Evolutionary conservation across 306 rosid genomes (phyloP).

Genomic region (Sindora glabra): DNA sequence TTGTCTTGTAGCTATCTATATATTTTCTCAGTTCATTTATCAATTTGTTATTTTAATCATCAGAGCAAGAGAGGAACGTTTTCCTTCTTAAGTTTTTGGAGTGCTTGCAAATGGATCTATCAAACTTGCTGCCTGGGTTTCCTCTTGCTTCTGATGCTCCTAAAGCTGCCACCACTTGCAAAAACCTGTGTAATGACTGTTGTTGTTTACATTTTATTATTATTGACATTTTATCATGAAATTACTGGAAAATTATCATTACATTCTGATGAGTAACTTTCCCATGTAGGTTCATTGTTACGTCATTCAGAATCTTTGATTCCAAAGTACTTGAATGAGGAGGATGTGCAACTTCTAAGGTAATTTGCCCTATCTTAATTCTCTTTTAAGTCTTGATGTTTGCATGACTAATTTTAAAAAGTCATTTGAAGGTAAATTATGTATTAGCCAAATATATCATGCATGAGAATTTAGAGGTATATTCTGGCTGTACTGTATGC

Average conservation of each 20-base stretch:
- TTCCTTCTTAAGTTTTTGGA: constrained; percentile 74
- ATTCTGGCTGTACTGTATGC: constrained; percentile 1
- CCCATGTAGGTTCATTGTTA: constrained; percentile 74
- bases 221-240: not conserved
- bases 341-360: constrained; percentile 91
- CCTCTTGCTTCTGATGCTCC: constrained; percentile 52
- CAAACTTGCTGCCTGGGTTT: constrained; percentile 57
- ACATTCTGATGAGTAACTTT: constrained; percentile 24
- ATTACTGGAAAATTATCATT: constrained; percentile 2
- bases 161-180: constrained; percentile 52
- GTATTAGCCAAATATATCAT: not conserved
- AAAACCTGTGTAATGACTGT: constrained; percentile 66
- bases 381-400: constrained; percentile 12
- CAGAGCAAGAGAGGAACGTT: constrained; percentile 92
- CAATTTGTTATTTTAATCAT: constrained; percentile 20
- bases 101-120: constrained; percentile 68
- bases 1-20: constrained; percentile 8
- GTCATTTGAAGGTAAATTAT: not conserved
- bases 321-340: constrained; percentile 70
- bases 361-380: constrained; percentile 15
- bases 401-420: constrained; percentile 12
- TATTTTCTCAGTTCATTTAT: constrained; percentile 10
- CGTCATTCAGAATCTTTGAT: constrained; percentile 90
- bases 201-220: not conserved
- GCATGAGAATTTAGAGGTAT: not conserved